Evolutionary conservation across 2,329 filamentous ascomycete species (phyloP).

Genomic region (Alternaria gansuensis): DNA sequence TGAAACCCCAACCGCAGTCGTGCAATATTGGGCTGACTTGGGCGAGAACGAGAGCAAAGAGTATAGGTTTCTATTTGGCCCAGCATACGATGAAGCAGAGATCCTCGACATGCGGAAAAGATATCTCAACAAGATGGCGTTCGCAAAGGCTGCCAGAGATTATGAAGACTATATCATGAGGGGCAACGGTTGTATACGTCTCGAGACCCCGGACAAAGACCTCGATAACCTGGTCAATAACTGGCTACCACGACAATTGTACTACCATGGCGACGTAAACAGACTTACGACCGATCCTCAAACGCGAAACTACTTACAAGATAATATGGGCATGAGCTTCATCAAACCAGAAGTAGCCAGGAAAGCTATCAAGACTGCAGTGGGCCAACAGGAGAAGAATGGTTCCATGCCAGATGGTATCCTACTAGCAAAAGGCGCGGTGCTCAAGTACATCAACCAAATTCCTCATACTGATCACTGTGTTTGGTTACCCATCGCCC

Average conservation of each 20-base stretch:
- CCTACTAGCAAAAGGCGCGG: slow-evolving; percentile 62
- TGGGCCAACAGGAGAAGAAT: slow-evolving; percentile 63
- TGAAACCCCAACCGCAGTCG: slow-evolving; percentile 64
- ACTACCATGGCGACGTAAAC: slow-evolving; percentile 68
- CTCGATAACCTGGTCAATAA: slow-evolving; percentile 68
- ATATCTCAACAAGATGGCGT: slow-evolving; percentile 62
- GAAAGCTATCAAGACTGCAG: slow-evolving; percentile 59
- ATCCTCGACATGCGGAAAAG: slow-evolving; percentile 57
- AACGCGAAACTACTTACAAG: slow-evolving; percentile 67
- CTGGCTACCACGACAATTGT: slow-evolving; percentile 66
- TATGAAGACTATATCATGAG: slow-evolving; percentile 63
- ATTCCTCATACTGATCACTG: slow-evolving; percentile 69
- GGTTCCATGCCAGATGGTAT: slow-evolving; percentile 69
- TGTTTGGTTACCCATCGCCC: slow-evolving; percentile 65
- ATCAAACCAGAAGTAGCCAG: slow-evolving; percentile 63
- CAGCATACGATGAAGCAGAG: slow-evolving; percentile 63
- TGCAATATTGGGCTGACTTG: slow-evolving; percentile 61
- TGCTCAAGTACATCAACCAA: slow-evolving; percentile 69
- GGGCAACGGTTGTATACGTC: slow-evolving; percentile 61
- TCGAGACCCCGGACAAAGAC: slow-evolving; percentile 64
- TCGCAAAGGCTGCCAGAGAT: slow-evolving; percentile 57
- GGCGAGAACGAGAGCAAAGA: slow-evolving; percentile 54
- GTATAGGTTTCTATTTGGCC: slow-evolving; percentile 66
- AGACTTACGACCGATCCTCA: slow-evolving; percentile 67
- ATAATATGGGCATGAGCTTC: slow-evolving; percentile 69